Percentiles rank a stretch among this genome's conserved stretches.
phyloP scores from a whole-genome alignment of 208 protist genomes.

The Trypanosoma melophagium region DNA sequence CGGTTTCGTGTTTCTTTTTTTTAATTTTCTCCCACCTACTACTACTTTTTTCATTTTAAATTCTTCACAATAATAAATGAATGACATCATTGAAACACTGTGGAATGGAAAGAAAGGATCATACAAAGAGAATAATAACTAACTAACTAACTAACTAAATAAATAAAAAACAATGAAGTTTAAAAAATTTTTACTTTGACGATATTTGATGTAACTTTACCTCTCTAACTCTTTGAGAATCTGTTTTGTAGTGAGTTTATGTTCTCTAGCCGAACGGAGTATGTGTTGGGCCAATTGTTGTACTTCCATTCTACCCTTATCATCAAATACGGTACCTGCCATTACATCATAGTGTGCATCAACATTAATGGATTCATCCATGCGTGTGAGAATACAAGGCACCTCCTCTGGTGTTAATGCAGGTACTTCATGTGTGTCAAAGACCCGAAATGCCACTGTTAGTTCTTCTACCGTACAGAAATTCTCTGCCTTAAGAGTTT shows the following conservation, averaged over 20 bases:
- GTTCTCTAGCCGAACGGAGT: conserved; percentile 8
- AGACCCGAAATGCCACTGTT: conserved; percentile 9
- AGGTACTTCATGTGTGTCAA: conserved; percentile 7
- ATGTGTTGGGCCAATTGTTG: conserved; percentile 5
- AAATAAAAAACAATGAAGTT: conserved; percentile 5
- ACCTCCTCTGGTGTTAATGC: conserved; percentile 9
- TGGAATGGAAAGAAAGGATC: conserved; percentile 13
- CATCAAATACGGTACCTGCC: not conserved
- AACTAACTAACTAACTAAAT: too few species aligned
- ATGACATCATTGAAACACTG: not conserved
- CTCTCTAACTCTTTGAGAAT: conserved; percentile 6
- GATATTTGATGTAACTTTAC: conserved; percentile 1
- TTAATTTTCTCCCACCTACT: not conserved
- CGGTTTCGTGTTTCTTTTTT: not conserved
- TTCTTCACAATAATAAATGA: too few species aligned
- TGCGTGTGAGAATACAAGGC: conserved; percentile 15
- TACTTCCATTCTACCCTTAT: conserved; percentile 1
- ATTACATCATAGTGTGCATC: conserved; percentile 9
- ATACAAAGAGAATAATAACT: not conserved
- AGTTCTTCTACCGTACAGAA: conserved; percentile 13
- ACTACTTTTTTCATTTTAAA: not conserved
- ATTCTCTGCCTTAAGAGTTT: conserved; percentile 11
- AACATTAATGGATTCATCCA: conserved; percentile 14
- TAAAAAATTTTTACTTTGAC: not conserved
- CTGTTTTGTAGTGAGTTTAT: conserved; percentile 18